phyloP scores from a whole-genome alignment of 2,329 filamentous ascomycete species.

The Colletotrichum orchidophilum region DNA sequence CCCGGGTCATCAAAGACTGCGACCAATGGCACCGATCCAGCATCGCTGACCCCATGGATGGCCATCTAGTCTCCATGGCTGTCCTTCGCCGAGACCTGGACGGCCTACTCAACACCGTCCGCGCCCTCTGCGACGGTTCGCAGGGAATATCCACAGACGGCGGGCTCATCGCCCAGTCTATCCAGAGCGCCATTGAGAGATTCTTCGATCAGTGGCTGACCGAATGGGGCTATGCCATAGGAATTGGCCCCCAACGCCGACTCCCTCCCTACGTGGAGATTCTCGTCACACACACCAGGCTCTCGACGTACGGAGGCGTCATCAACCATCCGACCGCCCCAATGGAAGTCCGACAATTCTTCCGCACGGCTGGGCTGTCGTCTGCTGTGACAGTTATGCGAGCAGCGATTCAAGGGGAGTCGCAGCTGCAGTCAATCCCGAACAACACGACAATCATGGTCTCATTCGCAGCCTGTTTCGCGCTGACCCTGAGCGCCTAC shows the following conservation, averaged over 20 bases:
- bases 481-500: conserved; percentile 70
- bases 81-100: conserved; percentile 74
- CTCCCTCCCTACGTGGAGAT: conserved; percentile 81
- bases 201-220: conserved; percentile 74
- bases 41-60: conserved; percentile 73
- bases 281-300: conserved; percentile 74
- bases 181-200: conserved; percentile 68
- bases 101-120: conserved; percentile 64
- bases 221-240: conserved; percentile 68
- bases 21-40: conserved; percentile 74
- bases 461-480: conserved; percentile 77
- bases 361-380: conserved; percentile 75
- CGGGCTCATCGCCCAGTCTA: conserved; percentile 62
- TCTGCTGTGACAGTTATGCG: conserved; percentile 80
- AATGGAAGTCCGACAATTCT: conserved; percentile 75
- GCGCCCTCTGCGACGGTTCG: conserved; percentile 68
- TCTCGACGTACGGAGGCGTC: conserved; percentile 79
- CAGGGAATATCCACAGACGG: conserved; percentile 59
- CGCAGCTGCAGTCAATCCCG: conserved; percentile 76
- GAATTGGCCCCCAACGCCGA: conserved; percentile 61
- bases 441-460: conserved; percentile 86
- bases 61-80: conserved; percentile 76
- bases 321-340: conserved; percentile 80
- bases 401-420: conserved; percentile 76
- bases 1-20: conserved; percentile 71